These are phyloP conservation scores for Aspergillus sp. DNA, from an alignment of 2,329 filamentous ascomycete species.

Conservation along the genomic window DNA sequence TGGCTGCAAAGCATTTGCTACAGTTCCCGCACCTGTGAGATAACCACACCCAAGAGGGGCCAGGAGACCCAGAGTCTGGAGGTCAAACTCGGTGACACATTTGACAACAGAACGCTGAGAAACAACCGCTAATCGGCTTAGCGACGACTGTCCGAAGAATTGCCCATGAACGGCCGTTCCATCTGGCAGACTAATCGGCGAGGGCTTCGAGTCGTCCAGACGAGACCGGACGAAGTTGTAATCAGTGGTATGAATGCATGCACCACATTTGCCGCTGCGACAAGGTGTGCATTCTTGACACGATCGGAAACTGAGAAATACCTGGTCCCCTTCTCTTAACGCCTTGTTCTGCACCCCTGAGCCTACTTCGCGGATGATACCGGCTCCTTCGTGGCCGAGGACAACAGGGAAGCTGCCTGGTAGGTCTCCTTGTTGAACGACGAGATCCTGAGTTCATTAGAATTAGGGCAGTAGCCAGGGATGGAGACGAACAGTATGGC, in stretches of 20 bases:
- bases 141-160: constrained; percentile 38
- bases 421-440: constrained; percentile 23
- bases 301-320: constrained; percentile 27
- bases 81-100: constrained; percentile 6
- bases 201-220: constrained; percentile 15
- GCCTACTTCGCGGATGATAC: constrained; percentile 1
- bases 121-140: constrained; percentile 33
- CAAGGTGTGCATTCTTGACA: constrained; percentile 26
- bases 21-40: constrained; percentile 34
- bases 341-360: neutral
- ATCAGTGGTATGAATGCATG: constrained; percentile 20
- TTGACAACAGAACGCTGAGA: constrained; percentile 31
- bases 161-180: constrained; percentile 24
- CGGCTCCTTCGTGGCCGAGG: constrained; percentile 28
- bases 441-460: constrained; percentile 22
- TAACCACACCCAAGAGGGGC: constrained; percentile 34
- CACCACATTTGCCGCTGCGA: constrained; percentile 16
- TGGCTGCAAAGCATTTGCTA: constrained; percentile 29
- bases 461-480: neutral
- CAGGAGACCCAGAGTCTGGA: constrained; percentile 22
- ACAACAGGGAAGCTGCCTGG: constrained; percentile 26
- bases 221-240: constrained; percentile 28
- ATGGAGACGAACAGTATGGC: constrained; percentile 26
- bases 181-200: constrained; percentile 20
- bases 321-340: constrained; percentile 28